phyloP scores from a whole-genome alignment of 148 eudicot species.

The Agrostemma githago region DNA sequence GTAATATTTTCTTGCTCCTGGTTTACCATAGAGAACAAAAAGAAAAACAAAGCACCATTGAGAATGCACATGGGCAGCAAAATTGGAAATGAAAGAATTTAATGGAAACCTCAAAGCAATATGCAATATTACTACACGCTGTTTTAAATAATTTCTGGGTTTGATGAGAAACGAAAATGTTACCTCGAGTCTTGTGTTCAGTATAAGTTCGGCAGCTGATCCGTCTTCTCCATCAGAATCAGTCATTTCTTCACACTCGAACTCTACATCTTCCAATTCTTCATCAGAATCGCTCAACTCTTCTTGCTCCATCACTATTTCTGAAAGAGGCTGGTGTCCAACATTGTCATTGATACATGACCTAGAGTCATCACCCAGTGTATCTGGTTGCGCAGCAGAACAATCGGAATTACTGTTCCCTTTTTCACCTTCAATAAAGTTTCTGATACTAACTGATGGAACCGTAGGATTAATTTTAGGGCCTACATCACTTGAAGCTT shows the following conservation, averaged over 20 bases:
- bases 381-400: conserved; percentile 20
- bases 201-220: conserved; percentile 42
- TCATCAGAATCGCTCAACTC: conserved; percentile 98
- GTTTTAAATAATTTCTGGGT: neutral
- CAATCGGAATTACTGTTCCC: conserved; percentile 29
- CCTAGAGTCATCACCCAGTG: conserved; percentile 23
- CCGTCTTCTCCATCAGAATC: conserved; percentile 83
- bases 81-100: neutral
- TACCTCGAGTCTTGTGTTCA: conserved; percentile 50
- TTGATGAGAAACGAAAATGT: neutral
- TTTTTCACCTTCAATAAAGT: conserved; percentile 18
- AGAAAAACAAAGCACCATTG: neutral
- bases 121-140: neutral
- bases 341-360: conserved; percentile 22
- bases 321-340: conserved; percentile 46
- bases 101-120: conserved; percentile 12
- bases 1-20: conserved; percentile 18
- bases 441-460: conserved; percentile 20
- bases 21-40: neutral
- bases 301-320: conserved; percentile 96
- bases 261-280: conserved; percentile 82
- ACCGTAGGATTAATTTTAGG: conserved; percentile 8
- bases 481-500: conserved; percentile 27
- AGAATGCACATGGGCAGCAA: neutral
- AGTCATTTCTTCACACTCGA: conserved; percentile 92